A percentile compares a stretch with the other conserved stretches of the same genome.
Conservation (phyloP, 352 stramenopile genomes). For the Globisporangium perplexum region DNA sequence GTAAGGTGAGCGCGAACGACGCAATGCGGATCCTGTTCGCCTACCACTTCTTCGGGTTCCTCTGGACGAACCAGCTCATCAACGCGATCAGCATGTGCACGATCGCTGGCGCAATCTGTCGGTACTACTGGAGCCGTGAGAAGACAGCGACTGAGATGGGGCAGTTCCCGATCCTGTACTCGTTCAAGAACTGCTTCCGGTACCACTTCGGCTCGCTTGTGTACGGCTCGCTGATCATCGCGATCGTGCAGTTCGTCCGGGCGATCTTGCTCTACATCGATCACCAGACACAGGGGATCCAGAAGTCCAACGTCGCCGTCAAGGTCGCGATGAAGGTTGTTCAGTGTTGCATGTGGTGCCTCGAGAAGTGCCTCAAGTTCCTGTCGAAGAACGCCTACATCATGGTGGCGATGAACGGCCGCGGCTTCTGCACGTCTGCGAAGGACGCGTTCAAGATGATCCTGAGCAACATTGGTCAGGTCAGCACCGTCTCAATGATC, state of each 20-base stretch:
- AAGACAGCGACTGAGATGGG: slow-evolving; percentile 63
- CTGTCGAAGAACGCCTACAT: slow-evolving; percentile 98
- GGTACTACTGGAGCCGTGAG: slow-evolving; percentile 92
- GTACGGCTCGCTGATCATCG: slow-evolving; percentile 95
- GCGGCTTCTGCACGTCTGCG: slow-evolving; percentile 78
- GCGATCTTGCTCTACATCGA: slow-evolving; percentile 90
- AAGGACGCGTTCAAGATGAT: slow-evolving; percentile 94
- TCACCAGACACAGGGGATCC: slow-evolving; percentile 84
- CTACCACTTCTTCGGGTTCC: slow-evolving; percentile 92
- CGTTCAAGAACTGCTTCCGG: slow-evolving; percentile 74
- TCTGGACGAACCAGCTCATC: slow-evolving; percentile 96
- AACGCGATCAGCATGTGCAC: slow-evolving; percentile 94
- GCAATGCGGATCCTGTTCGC: slow-evolving; percentile 65
- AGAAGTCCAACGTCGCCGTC: slow-evolving; percentile 68
- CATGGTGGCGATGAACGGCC: slow-evolving; percentile 72
- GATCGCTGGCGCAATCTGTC: slow-evolving; percentile 87
- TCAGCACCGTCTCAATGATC: slow-evolving; percentile 86
- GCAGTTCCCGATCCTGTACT: slow-evolving; percentile 47
- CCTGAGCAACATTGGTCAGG: slow-evolving; percentile 85
- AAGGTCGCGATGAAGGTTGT: slow-evolving; percentile 82
- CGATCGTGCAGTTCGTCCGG: slow-evolving; percentile 94
- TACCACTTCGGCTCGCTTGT: slow-evolving; percentile 96
- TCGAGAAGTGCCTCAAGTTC: slow-evolving; percentile 94
- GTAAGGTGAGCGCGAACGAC: slow-evolving; percentile 39
- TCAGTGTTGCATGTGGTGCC: slow-evolving; percentile 94